Base-by-base conservation (phyloP, 2,329 filamentous ascomycete species). In the Hymenoscyphus albidus region DNA sequence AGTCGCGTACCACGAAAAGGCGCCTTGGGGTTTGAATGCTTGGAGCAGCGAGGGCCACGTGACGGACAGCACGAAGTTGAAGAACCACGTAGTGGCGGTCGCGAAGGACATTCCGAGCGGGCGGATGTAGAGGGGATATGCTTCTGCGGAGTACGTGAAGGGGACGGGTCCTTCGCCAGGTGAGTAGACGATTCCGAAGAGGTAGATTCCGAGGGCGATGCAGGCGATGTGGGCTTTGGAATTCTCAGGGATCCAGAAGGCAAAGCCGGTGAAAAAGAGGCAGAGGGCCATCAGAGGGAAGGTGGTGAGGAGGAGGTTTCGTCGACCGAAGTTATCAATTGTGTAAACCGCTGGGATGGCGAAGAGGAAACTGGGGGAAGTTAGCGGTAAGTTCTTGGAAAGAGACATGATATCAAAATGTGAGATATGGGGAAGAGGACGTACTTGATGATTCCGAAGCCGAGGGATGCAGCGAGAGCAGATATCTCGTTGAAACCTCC, bases 261-360 rank as follows among this genome's bases (percentile, higher is more conserved):
- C 80, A 66, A 83, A 82, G 1, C 82, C 81, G 0, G 81, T 82
- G 64, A 82, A 82, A 68, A 84, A 77, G 42, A 83, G 76, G 54
- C 78, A 79, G 32, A 64, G 62, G 4, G 62, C n/a, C 62, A 64
- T 64, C 12, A 64, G 22, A 7, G 62, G 62, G 38, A 64, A 64
- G 16, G 62, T 64, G 5, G 62, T 64, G 2, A 64, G 58, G 18
- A 64, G 62, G 22, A 64, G 62, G 82, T 70, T 64, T 18, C 62
- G 62, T 3, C 88, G 83, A 6, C 88, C 88, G 65, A 87, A 89
- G 0, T 83, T 88, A 71, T 91, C 88, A 67, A 90, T 90, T 5
- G 86, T 88, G 73, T 85, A 87, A 58, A 89, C 77, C 3, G 85
- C 86, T 0, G 85, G 85, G 13, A 88, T 78, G 0, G 86, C 85